A percentile compares a stretch with the other conserved stretches of the same genome.
Conservation (phyloP, 371 early-diverging fungal genomes). For the Nematocida sp. region DNA sequence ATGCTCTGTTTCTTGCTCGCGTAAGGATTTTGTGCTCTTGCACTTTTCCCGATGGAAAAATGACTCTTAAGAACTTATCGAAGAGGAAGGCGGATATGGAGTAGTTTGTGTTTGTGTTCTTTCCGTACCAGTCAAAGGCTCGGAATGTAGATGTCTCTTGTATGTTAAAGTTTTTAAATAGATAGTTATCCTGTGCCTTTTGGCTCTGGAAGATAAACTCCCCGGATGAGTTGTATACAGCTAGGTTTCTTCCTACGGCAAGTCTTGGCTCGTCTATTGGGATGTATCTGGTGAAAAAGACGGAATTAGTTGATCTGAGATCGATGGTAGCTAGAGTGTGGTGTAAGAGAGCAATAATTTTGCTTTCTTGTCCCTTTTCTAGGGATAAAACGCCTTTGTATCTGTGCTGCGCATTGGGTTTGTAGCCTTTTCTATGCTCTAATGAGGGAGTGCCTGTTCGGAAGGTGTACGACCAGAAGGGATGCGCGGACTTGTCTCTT, state of each 20-base stretch:
- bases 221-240: conserved; percentile 29
- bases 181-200: neutral
- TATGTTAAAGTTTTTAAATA: conserved; percentile 1
- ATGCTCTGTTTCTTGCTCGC: too few relatives aligned
- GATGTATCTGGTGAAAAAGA: neutral
- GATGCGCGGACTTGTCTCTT: conserved; percentile 21
- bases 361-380: too few relatives aligned
- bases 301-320: conserved; percentile 1
- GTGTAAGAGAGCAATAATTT: too few relatives aligned
- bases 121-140: conserved; percentile 44
- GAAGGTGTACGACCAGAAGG: neutral
- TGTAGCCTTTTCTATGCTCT: too few relatives aligned
- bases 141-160: neutral
- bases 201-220: conserved; percentile 41
- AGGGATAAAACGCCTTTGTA: too few relatives aligned
- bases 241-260: conserved; percentile 14
- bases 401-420: too few relatives aligned
- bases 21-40: too few relatives aligned
- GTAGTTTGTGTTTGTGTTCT: neutral
- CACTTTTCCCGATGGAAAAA: neutral
- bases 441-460: neutral
- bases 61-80: neutral
- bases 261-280: neutral
- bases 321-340: conserved; percentile 18
- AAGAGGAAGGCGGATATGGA: conserved; percentile 42